These are phyloP conservation scores for Verticillium nubilum DNA, from an alignment of 2,329 filamentous ascomycete genomes.

Conservation along the genomic window DNA sequence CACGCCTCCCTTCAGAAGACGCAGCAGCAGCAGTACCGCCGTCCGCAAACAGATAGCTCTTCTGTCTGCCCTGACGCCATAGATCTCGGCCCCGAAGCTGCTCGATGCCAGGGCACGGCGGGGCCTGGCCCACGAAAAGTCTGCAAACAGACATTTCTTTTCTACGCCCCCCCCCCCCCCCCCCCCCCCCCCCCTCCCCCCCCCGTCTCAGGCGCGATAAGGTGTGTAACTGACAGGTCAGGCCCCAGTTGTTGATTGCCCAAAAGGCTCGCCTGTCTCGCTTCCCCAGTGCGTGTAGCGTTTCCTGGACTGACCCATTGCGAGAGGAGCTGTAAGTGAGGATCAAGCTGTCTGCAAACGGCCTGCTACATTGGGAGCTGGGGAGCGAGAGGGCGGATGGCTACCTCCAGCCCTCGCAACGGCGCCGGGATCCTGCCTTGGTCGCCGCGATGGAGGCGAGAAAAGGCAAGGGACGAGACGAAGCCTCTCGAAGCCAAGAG, in stretches of 20 bases:
- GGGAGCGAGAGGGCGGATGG: neutral
- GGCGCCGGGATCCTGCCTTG: neutral
- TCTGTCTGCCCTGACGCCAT: neutral
- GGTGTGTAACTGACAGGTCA: neutral
- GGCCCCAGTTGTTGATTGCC: neutral
- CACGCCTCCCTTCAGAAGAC: neutral
- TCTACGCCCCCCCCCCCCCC: neutral
- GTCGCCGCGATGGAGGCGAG: neutral
- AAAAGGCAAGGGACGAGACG: neutral
- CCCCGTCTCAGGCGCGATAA: neutral
- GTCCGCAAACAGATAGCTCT: neutral
- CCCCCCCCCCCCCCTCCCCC: neutral
- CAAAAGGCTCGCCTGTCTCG: neutral
- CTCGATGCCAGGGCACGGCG: neutral
- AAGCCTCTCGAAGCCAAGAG: neutral
- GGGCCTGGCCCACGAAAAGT: neutral
- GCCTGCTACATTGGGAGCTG: neutral
- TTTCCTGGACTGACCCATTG: neutral
- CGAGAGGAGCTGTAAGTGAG: neutral
- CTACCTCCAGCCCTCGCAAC: neutral
- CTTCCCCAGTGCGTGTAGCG: neutral
- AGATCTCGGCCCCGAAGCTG: neutral
- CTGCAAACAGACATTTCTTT: neutral
- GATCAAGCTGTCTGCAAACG: neutral
- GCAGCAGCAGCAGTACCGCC: neutral